These are phyloP conservation scores for Euphorbia pulcherrima DNA, from an alignment of 345 rosid species.

Conservation along the genomic window DNA sequence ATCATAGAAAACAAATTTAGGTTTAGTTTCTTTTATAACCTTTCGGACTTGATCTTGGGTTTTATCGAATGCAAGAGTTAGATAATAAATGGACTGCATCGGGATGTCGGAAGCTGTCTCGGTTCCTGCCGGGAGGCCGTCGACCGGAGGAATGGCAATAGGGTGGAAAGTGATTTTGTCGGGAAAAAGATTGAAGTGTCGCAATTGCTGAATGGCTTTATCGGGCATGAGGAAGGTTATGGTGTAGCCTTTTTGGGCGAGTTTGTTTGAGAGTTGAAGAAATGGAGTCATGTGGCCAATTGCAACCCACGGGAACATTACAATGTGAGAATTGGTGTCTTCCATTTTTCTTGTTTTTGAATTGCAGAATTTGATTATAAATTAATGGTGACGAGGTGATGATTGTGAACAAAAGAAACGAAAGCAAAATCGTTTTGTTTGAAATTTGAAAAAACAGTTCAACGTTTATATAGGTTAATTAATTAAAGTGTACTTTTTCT, in stretches of 20 bases:
- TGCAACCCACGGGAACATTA: slow-evolving; percentile 16
- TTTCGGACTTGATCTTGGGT: slow-evolving; percentile 1
- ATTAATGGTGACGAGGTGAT: no score
- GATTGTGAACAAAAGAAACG: no score
- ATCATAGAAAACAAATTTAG: slow-evolving; percentile 12
- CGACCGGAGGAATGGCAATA: slow-evolving; percentile 13
- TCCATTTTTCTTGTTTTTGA: background rate
- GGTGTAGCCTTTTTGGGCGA: slow-evolving; percentile 19
- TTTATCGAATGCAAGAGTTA: slow-evolving; percentile 17
- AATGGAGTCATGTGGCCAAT: slow-evolving; percentile 20
- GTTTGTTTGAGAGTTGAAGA: slow-evolving; percentile 18
- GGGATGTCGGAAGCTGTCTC: slow-evolving; percentile 21
- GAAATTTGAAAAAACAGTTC: no score
- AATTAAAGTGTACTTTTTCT: no score
- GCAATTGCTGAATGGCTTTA: background rate
- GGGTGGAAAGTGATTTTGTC: slow-evolving; percentile 19
- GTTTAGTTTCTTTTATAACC: background rate
- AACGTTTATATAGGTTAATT: no score
- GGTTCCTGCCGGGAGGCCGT: no score
- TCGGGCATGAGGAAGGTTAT: slow-evolving; percentile 14
- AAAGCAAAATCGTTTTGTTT: no score
- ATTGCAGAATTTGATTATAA: no score
- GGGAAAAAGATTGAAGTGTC: slow-evolving; percentile 1
- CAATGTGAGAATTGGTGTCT: slow-evolving; percentile 2
- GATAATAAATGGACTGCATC: background rate